Conservation (phyloP, 495 filamentous ascomycete genomes). For the Hypoxylon trugodes region DNA sequence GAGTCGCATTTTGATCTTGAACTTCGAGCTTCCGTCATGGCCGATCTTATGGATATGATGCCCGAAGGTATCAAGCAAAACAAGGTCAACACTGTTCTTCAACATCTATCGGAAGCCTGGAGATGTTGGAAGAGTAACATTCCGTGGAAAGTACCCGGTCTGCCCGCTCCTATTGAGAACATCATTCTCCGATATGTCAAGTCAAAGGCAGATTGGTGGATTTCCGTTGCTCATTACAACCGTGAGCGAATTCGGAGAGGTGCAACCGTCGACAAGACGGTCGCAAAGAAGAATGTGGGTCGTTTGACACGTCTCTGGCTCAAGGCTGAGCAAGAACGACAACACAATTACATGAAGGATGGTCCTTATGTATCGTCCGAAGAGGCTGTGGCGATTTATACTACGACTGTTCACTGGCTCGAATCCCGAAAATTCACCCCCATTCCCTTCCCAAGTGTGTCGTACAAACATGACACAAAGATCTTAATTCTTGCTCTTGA, state of each 20-base stretch:
- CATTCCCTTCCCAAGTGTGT: constrained; percentile 98
- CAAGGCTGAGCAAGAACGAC: constrained; percentile 97
- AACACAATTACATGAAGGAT: constrained; percentile 99
- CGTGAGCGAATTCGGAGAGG: constrained; percentile 94
- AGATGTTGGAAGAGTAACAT: constrained; percentile 99
- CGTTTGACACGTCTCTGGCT: constrained; percentile 95
- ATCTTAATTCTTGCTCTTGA: constrained; percentile 97
- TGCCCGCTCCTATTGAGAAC: constrained; percentile 97
- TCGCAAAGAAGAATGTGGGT: constrained; percentile 98
- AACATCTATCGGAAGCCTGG: constrained; percentile 98
- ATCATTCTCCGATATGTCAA: constrained; percentile 98
- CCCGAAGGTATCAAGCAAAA: constrained; percentile 99
- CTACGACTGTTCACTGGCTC: constrained; percentile 98
- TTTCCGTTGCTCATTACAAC: constrained; percentile 98
- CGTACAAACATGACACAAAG: constrained; percentile 99
- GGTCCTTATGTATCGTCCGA: constrained; percentile 98
- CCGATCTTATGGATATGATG: constrained; percentile 99
- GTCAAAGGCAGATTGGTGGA: constrained; percentile 99
- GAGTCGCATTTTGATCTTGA: constrained; percentile 99
- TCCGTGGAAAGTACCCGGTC: constrained; percentile 97
- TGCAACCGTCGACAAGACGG: constrained; percentile 98
- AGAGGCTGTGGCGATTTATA: constrained; percentile 98
- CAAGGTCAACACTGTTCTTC: constrained; percentile 97
- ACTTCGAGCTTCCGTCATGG: constrained; percentile 97
- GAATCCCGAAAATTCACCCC: constrained; percentile 98